These are phyloP conservation scores for Mycena rebaudengoi DNA, from an alignment of 768 basidiomycete genomes.

Conservation along the genomic window DNA sequence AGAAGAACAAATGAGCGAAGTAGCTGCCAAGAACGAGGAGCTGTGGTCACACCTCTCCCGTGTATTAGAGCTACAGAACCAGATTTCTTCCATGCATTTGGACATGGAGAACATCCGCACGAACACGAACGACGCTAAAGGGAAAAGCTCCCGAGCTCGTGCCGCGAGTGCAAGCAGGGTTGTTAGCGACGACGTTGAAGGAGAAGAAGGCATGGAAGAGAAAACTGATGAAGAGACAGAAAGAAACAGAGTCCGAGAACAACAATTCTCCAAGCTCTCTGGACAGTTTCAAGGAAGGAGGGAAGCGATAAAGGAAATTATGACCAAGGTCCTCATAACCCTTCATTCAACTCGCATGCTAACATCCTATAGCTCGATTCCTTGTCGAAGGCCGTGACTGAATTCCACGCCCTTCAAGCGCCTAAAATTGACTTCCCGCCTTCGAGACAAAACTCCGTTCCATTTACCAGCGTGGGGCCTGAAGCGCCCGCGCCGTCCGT, in stretches of 20 bases:
- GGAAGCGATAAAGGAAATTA: constrained; percentile 73
- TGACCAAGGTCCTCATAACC: constrained; percentile 65
- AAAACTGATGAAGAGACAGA: constrained; percentile 63
- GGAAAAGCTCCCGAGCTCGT: constrained; percentile 39
- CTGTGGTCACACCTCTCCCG: constrained; percentile 74
- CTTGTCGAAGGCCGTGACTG: constrained; percentile 57
- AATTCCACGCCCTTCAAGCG: constrained; percentile 58
- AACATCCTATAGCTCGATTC: constrained; percentile 59
- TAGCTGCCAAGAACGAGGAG: constrained; percentile 50
- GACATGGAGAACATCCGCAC: constrained; percentile 76
- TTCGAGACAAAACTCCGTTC: constrained; percentile 37
- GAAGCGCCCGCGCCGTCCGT: background rate
- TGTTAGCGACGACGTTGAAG: constrained; percentile 48
- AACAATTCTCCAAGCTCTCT: constrained; percentile 73
- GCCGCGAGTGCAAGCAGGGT: constrained; percentile 27
- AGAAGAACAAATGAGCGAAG: constrained; percentile 21
- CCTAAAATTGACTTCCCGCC: constrained; percentile 53
- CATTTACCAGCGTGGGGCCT: constrained; percentile 8
- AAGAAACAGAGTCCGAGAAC: constrained; percentile 63
- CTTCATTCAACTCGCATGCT: constrained; percentile 5
- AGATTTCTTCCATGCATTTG: constrained; percentile 76
- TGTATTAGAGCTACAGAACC: constrained; percentile 76
- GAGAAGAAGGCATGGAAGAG: constrained; percentile 60
- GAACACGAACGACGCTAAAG: constrained; percentile 44
- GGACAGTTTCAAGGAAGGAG: constrained; percentile 76